Base-by-base conservation (phyloP, 1,284 basidiomycete species). In the Vanrija sp. region DNA sequence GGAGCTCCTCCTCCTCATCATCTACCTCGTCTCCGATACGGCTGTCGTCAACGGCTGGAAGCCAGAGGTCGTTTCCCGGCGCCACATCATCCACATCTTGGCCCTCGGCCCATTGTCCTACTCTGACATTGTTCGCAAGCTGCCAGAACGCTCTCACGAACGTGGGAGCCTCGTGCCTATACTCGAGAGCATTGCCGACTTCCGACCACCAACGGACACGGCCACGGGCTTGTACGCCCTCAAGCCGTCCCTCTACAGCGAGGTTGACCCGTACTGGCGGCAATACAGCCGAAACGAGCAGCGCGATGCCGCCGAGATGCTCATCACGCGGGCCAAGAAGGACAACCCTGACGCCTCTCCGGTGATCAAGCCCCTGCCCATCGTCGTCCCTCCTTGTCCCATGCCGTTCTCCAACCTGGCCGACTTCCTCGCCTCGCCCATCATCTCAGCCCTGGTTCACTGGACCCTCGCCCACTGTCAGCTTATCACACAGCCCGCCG, bases 251-350 rank as follows among this genome's bases (percentile, higher is more conserved):
- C 81, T 80, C 24, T 93, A 84, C 69, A 85, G 85, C 59, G 88
- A 97, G 61, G 87, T 98, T 59, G 89, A 98, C 66, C 93, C 94
- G 0, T 96, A 93, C 78, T 98, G 95, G 79, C 90, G 87, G 70
- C 93, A 98, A 69, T 98, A 96, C 75, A 88, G 90, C 12, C 83
- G 94, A 27, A 98, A 98, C 75, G 88, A 93, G 69, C 84, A 93
- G 41, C 91, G 97, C 66, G 89, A 94, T 68, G 94, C 92, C n/a
- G 91, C 95, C 64, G 83, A 82, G 31, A 82, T 89, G 6, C 78
- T 98, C 42, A 80, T 84, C 47, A 82, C 81, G 49, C 80, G 89
- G 45, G 68, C 86, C 47, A 85, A 84, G 78, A 83, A 82, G 69
- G 25, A 44, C 12, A 38, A 47, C 27, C 23, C 23, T 14, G 83